Percentiles rank a stretch among this genome's conserved stretches.
phyloP scores from a whole-genome alignment of 2,329 filamentous ascomycete species.

The Microdochium paspali region DNA sequence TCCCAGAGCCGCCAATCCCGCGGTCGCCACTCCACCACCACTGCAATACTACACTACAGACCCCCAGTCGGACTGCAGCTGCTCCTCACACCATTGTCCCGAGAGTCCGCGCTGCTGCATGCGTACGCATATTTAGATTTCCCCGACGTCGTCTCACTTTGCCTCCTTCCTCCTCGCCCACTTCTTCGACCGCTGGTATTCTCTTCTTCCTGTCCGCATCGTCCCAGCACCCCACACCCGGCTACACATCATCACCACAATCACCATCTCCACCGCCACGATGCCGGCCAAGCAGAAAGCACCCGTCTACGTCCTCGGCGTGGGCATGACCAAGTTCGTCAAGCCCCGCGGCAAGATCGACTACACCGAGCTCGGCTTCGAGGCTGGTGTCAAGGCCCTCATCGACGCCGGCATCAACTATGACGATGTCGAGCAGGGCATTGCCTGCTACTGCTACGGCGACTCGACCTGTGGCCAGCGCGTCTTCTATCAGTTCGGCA shows the following conservation, averaged over 20 bases:
- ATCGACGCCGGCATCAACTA: constrained; percentile 84
- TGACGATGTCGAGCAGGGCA: constrained; percentile 88
- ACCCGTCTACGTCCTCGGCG: constrained; percentile 79
- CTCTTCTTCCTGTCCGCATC: no score
- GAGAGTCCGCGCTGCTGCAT: no score
- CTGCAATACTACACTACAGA: no score
- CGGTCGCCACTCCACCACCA: no score
- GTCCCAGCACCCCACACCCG: background rate
- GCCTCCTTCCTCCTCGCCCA: no score
- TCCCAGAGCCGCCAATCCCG: background rate
- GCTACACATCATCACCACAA: background rate
- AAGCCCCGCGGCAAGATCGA: constrained; percentile 91
- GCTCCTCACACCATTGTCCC: no score
- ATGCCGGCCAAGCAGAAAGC: constrained; percentile 43
- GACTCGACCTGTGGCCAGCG: constrained; percentile 92
- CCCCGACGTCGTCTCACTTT: no score
- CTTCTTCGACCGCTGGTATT: no score
- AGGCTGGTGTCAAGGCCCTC: constrained; percentile 84
- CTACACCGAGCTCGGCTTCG: constrained; percentile 89
- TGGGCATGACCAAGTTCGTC: constrained; percentile 99
- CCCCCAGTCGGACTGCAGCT: no score
- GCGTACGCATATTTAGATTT: no score
- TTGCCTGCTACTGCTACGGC: constrained; percentile 98
- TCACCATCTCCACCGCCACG: constrained; percentile 5
- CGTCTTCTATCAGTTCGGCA: constrained; percentile 98